These are phyloP conservation scores for Apiotrichum gracile DNA, from an alignment of 1,284 basidiomycete genomes.

Conservation along the genomic window DNA sequence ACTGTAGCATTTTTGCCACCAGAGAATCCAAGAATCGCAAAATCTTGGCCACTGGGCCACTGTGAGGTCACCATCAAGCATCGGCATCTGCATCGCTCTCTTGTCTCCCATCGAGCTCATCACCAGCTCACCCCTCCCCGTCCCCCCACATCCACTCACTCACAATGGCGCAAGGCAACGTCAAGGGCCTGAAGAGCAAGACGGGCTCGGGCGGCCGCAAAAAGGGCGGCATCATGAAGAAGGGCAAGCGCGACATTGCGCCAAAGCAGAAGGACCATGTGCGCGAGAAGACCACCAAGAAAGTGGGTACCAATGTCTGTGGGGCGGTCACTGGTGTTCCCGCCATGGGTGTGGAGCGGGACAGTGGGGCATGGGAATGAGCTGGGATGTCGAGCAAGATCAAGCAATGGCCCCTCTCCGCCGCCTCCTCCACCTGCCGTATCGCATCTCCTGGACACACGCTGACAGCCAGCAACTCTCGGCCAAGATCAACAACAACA, in stretches of 20 bases:
- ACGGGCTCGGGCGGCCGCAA: constrained; percentile 34
- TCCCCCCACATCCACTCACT: neutral
- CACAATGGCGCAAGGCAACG: constrained; percentile 41
- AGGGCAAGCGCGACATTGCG: constrained; percentile 38
- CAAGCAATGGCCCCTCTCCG: too few species aligned
- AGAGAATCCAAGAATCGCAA: neutral
- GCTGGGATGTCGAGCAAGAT: too few species aligned
- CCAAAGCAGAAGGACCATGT: constrained; percentile 38
- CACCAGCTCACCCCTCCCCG: neutral
- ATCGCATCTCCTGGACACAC: neutral
- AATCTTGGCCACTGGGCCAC: too few species aligned
- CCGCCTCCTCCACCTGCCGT: too few species aligned
- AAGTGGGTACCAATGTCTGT: constrained; percentile 25
- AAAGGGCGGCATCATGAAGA: constrained; percentile 33
- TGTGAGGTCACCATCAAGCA: too few species aligned
- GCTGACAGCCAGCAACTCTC: constrained; percentile 60
- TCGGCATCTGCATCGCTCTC: neutral
- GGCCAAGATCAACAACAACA: constrained; percentile 80
- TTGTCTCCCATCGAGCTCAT: too few species aligned
- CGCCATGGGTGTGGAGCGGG: too few species aligned
- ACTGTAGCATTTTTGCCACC: constrained; percentile 6
- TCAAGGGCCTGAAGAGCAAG: constrained; percentile 35
- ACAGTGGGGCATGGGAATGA: too few species aligned
- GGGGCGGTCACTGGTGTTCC: too few species aligned
- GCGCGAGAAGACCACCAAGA: constrained; percentile 28